phyloP scores from a whole-genome alignment of 352 stramenopile genomes.

The Plasmopara viticola region DNA sequence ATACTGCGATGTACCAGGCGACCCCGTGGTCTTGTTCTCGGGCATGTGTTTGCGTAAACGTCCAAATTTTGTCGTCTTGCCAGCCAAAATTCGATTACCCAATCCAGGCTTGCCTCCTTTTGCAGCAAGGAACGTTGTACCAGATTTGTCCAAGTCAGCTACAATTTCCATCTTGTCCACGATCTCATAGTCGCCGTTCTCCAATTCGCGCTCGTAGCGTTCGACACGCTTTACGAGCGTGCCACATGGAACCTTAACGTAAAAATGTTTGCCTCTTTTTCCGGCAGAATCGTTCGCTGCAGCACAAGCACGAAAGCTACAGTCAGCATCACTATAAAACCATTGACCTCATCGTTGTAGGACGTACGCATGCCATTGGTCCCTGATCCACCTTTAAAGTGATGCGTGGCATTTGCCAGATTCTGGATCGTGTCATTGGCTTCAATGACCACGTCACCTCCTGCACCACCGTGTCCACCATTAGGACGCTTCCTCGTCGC shows the following conservation, averaged over 20 bases:
- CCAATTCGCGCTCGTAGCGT: conserved; percentile 65
- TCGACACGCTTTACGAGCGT: conserved; percentile 86
- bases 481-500: conserved; percentile 75
- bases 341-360: not conserved
- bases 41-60: conserved; percentile 81
- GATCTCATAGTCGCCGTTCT: conserved; percentile 74
- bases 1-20: conserved; percentile 91
- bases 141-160: conserved; percentile 69
- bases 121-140: conserved; percentile 64
- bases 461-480: conserved; percentile 77
- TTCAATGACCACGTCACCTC: conserved; percentile 73
- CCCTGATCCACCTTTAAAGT: conserved; percentile 72
- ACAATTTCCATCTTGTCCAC: conserved; percentile 74
- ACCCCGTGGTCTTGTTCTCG: conserved; percentile 75
- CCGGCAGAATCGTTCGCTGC: conserved; percentile 75
- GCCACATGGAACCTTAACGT: conserved; percentile 79
- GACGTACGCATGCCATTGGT: conserved; percentile 82
- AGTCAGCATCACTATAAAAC: not conserved
- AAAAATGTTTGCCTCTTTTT: conserved; percentile 68
- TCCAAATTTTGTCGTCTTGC: conserved; percentile 78
- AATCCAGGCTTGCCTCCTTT: conserved; percentile 78
- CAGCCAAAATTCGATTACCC: conserved; percentile 78
- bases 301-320: conserved; percentile 2
- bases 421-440: conserved; percentile 76
- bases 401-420: conserved; percentile 75